phyloP scores from a whole-genome alignment of 2,329 filamentous ascomycete species.

The Ophiocordyceps australis region DNA sequence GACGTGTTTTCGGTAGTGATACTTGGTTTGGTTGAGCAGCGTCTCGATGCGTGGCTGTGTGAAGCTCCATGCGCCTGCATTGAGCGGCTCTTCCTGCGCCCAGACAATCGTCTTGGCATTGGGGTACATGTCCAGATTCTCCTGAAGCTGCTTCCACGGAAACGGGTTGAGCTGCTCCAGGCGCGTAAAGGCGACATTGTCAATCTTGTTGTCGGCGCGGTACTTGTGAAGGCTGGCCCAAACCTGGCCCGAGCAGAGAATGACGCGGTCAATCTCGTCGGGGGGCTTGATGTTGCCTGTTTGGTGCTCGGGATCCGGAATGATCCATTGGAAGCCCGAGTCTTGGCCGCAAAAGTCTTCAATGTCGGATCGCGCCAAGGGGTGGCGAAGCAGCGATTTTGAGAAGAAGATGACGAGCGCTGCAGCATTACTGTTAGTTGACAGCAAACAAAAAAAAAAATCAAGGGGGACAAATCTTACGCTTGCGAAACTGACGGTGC shows the following conservation, averaged over 20 bases:
- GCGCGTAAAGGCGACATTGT: conserved; percentile 84
- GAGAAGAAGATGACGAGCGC: conserved; percentile 96
- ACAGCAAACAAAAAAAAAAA: neutral
- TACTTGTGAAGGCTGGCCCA: conserved; percentile 83
- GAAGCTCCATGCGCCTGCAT: conserved; percentile 93
- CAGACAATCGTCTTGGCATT: conserved; percentile 97
- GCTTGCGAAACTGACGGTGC: conserved; percentile 98
- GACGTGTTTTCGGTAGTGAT: conserved; percentile 88
- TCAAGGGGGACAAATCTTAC: conserved; percentile 33
- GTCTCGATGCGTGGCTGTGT: conserved; percentile 97
- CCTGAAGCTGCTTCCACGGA: conserved; percentile 92
- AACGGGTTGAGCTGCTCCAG: conserved; percentile 97
- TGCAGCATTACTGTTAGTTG: conserved; percentile 14
- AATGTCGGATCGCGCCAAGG: conserved; percentile 71
- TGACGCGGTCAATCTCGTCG: conserved; percentile 82
- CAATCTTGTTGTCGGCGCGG: conserved; percentile 70
- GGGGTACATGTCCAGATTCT: conserved; percentile 92
- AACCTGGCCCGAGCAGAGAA: conserved; percentile 89
- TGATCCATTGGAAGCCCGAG: conserved; percentile 93
- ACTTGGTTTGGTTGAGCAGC: conserved; percentile 75
- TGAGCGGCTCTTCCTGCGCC: conserved; percentile 94
- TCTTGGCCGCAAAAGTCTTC: conserved; percentile 74
- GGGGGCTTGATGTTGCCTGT: conserved; percentile 54
- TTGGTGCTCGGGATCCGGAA: conserved; percentile 74
- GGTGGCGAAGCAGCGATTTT: conserved; percentile 89